A percentile compares a stretch with the other conserved stretches of the same genome.
These are phyloP conservation scores for Diaporthe humulicola DNA, from an alignment of 2,329 filamentous ascomycete genomes.

Conservation along the genomic window DNA sequence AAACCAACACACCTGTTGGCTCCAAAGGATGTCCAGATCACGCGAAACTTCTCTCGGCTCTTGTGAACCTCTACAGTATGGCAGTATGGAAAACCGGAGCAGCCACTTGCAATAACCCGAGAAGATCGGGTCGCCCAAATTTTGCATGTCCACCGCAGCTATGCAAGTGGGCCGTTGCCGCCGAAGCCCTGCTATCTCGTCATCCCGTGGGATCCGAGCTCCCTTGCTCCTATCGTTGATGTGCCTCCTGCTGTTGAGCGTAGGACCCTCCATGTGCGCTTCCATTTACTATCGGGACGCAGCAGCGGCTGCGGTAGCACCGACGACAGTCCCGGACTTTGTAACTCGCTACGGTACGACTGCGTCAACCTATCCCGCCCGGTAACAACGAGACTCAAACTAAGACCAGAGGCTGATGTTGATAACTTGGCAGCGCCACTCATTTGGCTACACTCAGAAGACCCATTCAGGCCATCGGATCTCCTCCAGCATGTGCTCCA, in stretches of 20 bases:
- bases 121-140: neutral
- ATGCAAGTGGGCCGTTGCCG: neutral
- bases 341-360: constrained; percentile 48
- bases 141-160: neutral
- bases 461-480: constrained; percentile 48
- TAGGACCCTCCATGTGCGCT: neutral
- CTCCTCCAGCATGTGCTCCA: constrained; percentile 48
- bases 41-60: neutral
- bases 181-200: neutral
- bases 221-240: neutral
- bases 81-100: neutral
- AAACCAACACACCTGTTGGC: neutral
- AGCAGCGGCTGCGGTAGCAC: neutral
- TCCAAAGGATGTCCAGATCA: neutral
- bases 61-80: neutral
- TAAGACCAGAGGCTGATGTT: neutral
- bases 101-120: neutral
- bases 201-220: constrained; percentile 8
- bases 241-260: neutral
- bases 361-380: constrained; percentile 2
- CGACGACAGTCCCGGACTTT: constrained; percentile 45
- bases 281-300: neutral
- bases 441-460: constrained; percentile 50
- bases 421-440: constrained; percentile 45
- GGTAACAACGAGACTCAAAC: neutral